Base-by-base conservation (phyloP, 305 asterid species). In the Solanum aculeatissimum region DNA sequence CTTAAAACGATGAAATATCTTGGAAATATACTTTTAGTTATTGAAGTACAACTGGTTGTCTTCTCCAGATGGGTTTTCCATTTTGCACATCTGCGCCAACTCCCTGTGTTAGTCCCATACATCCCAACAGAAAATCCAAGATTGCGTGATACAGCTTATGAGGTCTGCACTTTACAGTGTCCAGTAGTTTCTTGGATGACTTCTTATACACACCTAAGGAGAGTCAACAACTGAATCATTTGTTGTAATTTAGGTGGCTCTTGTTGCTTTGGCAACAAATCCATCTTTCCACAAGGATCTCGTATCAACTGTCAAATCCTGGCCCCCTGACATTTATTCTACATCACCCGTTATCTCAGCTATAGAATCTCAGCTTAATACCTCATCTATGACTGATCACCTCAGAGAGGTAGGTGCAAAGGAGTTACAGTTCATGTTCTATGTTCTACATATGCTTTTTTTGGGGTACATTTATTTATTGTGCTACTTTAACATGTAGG, bases 51-150 rank as follows among this genome's bases (percentile, higher is more conserved):
- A 32, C 78, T 75, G 81, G 55, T 83, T 90, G 70, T 82, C 82
- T 87, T 77, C 69, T 84, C 82, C 91, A 97, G 98, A 89, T 95
- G 98, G 99, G 95, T 97, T 88, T 95, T 95, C 89, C 98, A 97
- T 89, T 97, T 97, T 83, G 98, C 99, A 82, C 99, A 97, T 88
- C 97, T 97, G 78, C 98, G 98, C 54, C 99, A 97, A 86, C 98
- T 97, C 90, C 98, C 96, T 80, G 95, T 93, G 86, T 86, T 97
- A 89, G 99, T 95, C 85, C 98, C 99, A 25, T 93, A 93, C 87
- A 95, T 95, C 79, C 99, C 99, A 25, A 93, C 97, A 71, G 98
- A 97, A 86, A 93, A 93, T 88, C 99, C 99, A 87, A 94, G 92
- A 88, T 92, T 97, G 84, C 96, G 98, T 27, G 98, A 97, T 90